These are phyloP conservation scores for Aureobasidium sp. DNA, from an alignment of 2,329 filamentous ascomycete species.

Conservation along the genomic window DNA sequence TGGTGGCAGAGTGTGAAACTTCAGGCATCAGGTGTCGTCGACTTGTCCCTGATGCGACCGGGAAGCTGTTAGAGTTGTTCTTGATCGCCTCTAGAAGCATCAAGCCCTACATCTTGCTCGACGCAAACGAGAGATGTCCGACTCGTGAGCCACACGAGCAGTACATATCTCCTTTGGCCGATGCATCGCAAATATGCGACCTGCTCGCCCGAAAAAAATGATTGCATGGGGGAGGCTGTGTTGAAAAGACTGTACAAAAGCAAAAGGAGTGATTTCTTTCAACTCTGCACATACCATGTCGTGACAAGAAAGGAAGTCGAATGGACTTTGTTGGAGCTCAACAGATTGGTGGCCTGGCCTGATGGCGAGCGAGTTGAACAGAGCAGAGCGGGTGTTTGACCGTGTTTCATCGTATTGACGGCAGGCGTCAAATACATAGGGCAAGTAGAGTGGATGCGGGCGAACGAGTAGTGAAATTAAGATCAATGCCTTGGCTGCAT, in stretches of 20 bases:
- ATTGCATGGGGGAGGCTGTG: neutral
- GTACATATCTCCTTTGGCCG: neutral
- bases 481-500: conserved; percentile 10
- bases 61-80: neutral
- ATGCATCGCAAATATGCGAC: neutral
- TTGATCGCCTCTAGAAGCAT: neutral
- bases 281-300: neutral
- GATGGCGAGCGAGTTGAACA: neutral
- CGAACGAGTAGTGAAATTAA: neutral
- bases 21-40: neutral
- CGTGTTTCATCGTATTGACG: neutral
- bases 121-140: neutral
- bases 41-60: neutral
- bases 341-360: neutral
- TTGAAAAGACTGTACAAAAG: neutral
- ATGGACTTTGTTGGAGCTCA: neutral
- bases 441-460: neutral
- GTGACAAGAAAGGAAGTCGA: neutral
- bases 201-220: neutral
- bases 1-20: neutral
- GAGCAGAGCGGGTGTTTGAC: neutral
- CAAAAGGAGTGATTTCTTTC: neutral
- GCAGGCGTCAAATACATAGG: neutral
- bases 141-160: neutral
- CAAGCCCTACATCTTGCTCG: neutral